phyloP scores from a whole-genome alignment of 2,329 filamentous ascomycete genomes.

The Tolypocladium tropicale region DNA sequence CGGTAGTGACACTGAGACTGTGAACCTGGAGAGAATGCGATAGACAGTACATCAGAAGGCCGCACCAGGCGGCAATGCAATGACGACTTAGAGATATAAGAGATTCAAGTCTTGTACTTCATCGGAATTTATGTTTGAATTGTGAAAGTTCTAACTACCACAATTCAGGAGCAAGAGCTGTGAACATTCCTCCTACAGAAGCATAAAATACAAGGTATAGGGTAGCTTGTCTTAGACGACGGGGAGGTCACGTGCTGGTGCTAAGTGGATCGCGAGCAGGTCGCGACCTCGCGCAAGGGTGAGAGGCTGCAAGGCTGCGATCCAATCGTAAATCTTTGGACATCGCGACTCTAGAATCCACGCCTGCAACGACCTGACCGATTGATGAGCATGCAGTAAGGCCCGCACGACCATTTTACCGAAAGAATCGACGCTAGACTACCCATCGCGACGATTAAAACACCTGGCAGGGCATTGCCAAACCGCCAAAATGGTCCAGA shows the following conservation, averaged over 20 bases:
- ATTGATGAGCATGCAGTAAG: background rate
- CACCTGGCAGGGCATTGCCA: slow-evolving; percentile 5
- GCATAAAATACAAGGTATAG: too few species aligned
- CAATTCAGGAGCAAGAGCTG: too few species aligned
- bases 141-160: too few species aligned
- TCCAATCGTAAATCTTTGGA: slow-evolving; percentile 19
- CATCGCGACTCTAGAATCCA: background rate
- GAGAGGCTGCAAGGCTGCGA: slow-evolving; percentile 15
- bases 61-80: background rate
- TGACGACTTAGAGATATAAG: too few species aligned
- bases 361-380: background rate
- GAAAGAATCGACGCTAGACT: background rate
- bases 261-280: slow-evolving; percentile 9
- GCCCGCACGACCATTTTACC: background rate
- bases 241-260: slow-evolving; percentile 21
- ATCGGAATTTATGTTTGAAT: too few species aligned
- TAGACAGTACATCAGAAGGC: too few species aligned
- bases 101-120: too few species aligned
- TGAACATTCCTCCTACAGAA: too few species aligned
- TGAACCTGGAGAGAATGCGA: slow-evolving; percentile 3
- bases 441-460: slow-evolving; percentile 3
- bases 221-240: too few species aligned
- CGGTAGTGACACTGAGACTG: slow-evolving; percentile 13
- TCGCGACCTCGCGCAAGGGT: slow-evolving; percentile 14
- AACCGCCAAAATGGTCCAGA: slow-evolving; percentile 62